phyloP scores from a whole-genome alignment of 169 alveolate genomes.

The Plasmodium yoelii region DNA sequence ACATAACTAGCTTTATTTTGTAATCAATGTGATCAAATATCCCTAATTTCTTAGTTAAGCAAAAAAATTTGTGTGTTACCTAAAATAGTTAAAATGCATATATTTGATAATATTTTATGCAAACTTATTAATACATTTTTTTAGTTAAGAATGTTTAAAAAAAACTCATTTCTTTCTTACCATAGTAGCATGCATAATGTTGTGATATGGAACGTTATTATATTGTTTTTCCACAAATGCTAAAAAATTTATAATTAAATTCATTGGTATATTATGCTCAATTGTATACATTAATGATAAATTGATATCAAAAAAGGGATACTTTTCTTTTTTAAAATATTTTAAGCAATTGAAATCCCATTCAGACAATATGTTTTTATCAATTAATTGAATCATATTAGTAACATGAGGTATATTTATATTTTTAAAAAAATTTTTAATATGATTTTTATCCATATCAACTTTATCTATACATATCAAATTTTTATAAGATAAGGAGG shows the following conservation, averaged over 20 bases:
- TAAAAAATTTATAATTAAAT: conserved; percentile 69
- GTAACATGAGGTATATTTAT: conserved; percentile 45
- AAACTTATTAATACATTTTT: neutral
- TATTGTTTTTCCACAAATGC: conserved; percentile 79
- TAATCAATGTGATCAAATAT: conserved; percentile 80
- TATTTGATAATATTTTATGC: neutral
- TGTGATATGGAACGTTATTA: conserved; percentile 84
- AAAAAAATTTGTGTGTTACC: conserved; percentile 83
- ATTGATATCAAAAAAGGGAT: conserved; percentile 73
- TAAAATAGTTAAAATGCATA: neutral
- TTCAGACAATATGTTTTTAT: conserved; percentile 57
- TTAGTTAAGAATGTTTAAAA: neutral
- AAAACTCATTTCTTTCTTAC: conserved; percentile 28
- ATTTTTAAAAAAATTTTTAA: conserved; percentile 58
- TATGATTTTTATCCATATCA: conserved; percentile 63
- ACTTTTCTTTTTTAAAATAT: conserved; percentile 73
- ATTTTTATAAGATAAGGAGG: conserved; percentile 33
- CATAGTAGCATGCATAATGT: conserved; percentile 84
- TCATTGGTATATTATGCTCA: conserved; percentile 30
- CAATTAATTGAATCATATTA: conserved; percentile 43
- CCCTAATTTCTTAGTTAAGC: conserved; percentile 79
- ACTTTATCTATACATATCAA: conserved; percentile 47
- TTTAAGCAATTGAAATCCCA: conserved; percentile 84
- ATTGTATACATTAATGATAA: conserved; percentile 46
- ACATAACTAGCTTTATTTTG: conserved; percentile 84